Percentiles rank a stretch among this genome's conserved stretches.
Evolutionary conservation across 441 rosid species (phyloP).

Genomic region (Mallotus japonicus): DNA sequence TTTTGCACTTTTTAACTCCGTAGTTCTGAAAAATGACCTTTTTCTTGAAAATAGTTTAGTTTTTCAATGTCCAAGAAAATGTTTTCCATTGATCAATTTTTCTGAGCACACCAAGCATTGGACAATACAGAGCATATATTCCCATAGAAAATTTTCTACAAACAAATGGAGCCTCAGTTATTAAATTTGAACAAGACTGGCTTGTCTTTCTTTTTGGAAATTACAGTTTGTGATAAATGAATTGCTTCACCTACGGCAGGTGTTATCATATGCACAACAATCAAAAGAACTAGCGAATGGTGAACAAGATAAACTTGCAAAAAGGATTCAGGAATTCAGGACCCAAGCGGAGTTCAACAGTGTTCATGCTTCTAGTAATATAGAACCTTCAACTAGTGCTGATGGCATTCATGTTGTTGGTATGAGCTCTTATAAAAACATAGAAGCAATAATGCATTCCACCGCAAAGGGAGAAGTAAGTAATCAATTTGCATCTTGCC

Average conservation of each 20-base stretch:
- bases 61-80: no score
- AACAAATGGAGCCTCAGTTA: not conserved
- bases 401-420: slow-evolving; percentile 45
- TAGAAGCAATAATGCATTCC: slow-evolving; percentile 52
- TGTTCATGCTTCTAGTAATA: slow-evolving; percentile 42
- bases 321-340: slow-evolving; percentile 91
- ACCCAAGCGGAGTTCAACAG: slow-evolving; percentile 74
- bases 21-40: no score
- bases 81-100: no score
- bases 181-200: not conserved
- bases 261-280: slow-evolving; percentile 84
- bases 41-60: no score
- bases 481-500: slow-evolving; percentile 15
- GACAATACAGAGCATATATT: no score
- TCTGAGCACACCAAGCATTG: no score
- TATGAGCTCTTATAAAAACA: slow-evolving; percentile 46
- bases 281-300: slow-evolving; percentile 73
- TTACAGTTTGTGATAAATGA: slow-evolving; percentile 1
- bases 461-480: slow-evolving; percentile 68
- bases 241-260: slow-evolving; percentile 35
- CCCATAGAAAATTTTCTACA: no score
- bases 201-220: not conserved
- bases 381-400: slow-evolving; percentile 41
- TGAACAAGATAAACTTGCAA: slow-evolving; percentile 81
- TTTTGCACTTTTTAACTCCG: no score